These are phyloP conservation scores for Cyclocybe aegerita DNA, from an alignment of 768 basidiomycete genomes.

Conservation along the genomic window DNA sequence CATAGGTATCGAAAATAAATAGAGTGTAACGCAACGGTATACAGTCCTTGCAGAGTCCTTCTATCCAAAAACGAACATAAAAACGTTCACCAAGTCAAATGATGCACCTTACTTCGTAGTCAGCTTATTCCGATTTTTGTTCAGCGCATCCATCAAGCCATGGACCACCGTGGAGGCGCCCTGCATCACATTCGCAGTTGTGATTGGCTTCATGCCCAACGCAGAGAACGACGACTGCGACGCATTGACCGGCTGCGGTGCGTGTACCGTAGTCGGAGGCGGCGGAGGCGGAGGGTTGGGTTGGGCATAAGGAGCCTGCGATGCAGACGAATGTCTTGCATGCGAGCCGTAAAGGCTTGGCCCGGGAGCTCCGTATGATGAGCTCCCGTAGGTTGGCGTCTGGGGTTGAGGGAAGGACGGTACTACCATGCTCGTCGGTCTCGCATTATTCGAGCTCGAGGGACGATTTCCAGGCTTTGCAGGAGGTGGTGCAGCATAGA, in stretches of 20 bases:
- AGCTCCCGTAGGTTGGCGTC: background rate
- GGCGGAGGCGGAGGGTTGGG: background rate
- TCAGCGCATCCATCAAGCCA: constrained; percentile 21
- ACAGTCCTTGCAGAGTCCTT: too few species aligned
- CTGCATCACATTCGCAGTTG: constrained; percentile 9
- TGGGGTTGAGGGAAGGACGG: constrained; percentile 20
- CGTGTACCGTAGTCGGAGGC: constrained; percentile 8
- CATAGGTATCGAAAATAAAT: too few species aligned
- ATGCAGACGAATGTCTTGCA: background rate
- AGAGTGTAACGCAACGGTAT: too few species aligned
- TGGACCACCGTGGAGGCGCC: constrained; percentile 21
- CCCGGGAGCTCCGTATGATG: background rate
- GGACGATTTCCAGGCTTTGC: constrained; percentile 11
- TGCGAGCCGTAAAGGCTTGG: constrained; percentile 10
- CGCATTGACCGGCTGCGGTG: constrained; percentile 12
- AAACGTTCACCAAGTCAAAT: too few species aligned
- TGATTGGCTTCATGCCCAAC: constrained; percentile 8
- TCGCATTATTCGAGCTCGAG: constrained; percentile 7
- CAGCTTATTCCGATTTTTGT: too few species aligned
- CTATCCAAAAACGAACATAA: too few species aligned
- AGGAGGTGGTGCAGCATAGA: constrained; percentile 37
- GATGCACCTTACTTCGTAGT: too few species aligned
- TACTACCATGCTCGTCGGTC: background rate
- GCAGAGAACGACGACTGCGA: background rate
- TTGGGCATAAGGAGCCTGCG: background rate